phyloP scores from a whole-genome alignment of 1,284 basidiomycete genomes.

The Ustanciosporium gigantosporum region DNA sequence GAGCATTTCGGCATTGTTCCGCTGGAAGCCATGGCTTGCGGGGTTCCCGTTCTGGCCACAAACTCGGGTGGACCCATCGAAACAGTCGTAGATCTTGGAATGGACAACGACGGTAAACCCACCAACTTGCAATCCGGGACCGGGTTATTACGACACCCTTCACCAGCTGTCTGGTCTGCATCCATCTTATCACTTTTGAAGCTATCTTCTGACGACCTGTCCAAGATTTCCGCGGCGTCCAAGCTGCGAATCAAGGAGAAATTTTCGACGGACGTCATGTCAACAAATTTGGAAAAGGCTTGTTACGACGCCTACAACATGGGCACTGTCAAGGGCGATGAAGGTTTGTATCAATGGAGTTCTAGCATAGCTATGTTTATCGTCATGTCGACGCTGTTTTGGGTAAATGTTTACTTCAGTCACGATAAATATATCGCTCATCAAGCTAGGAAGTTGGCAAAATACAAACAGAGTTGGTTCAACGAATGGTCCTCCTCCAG shows the following conservation, averaged over 20 bases:
- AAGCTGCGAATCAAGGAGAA: constrained; percentile 14
- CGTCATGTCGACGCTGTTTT: constrained; percentile 29
- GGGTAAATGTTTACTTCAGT: constrained; percentile 33
- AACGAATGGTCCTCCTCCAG: neutral
- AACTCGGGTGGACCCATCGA: constrained; percentile 90
- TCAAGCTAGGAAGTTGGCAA: constrained; percentile 21
- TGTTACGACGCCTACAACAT: constrained; percentile 31
- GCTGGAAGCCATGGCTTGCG: constrained; percentile 90
- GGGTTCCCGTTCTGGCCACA: constrained; percentile 84
- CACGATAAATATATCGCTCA: constrained; percentile 31
- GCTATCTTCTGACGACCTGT: constrained; percentile 7
- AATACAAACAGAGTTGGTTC: constrained; percentile 28
- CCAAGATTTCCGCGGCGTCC: constrained; percentile 6
- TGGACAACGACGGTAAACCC: constrained; percentile 25
- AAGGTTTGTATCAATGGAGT: constrained; percentile 45
- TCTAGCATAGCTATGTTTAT: constrained; percentile 19
- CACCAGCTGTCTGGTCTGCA: constrained; percentile 31
- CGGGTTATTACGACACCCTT: constrained; percentile 39
- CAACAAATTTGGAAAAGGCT: constrained; percentile 27
- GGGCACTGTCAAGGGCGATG: constrained; percentile 34
- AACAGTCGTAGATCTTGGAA: constrained; percentile 71
- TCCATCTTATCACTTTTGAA: constrained; percentile 29
- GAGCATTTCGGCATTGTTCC: constrained; percentile 98
- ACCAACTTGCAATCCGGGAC: constrained; percentile 30
- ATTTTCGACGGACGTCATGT: constrained; percentile 39